Evolutionary conservation across 2,329 filamentous ascomycete genomes (phyloP), one percentile per base, ranked within the genome.

Genomic region (Domatiomyces globalis): DNA sequence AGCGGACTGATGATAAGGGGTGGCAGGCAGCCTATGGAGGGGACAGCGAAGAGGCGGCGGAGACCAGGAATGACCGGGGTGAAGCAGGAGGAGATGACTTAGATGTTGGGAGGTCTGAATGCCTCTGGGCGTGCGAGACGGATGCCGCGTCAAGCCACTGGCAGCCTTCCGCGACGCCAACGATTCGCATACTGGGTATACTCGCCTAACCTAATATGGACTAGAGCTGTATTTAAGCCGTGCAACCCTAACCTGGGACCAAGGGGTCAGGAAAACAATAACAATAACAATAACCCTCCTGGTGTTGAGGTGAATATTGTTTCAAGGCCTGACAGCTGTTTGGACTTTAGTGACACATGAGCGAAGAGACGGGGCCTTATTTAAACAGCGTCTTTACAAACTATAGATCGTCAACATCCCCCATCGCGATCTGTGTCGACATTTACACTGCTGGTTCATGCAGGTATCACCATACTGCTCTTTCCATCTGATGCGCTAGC

Each of bases 1-100:
- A 39, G 15, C 10, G 12, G 48, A 51, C 47, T 17, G 36, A 43
- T 52, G 29, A 20, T 48, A 42, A 49, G 49, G 54, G 53, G 56
- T 58, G 56, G 56, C 51, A 45, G 9, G 29, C 9, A 18, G 15
- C 15, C 29, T 17, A n/a, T 45, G 18, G 27, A 19, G 42, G 33
- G 39, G 6, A 25, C 22, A 25, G n/a, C n/a, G n/a, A n/a, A n/a
- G n/a, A 25, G 22, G 22, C 22, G 22, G 6, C 22, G 22, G 22
- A 25, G 22, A 25, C 18, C 25, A 29, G 43, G 44, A 45, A 45
- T 27, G 43, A 45, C 43, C 10, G 22, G n/a, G 10, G 22, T 27
- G 43, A 10, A 20, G 22, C n/a, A n/a, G 22, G n/a, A n/a, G 10
- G 12, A 18, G 22, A 45, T 10, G 43, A 20, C n/a, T 20, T 20